Percentiles rank a stretch among this genome's conserved stretches.
These are phyloP conservation scores for Pterocarpus santalinus DNA, from an alignment of 306 rosid genomes.

Conservation along the genomic window DNA sequence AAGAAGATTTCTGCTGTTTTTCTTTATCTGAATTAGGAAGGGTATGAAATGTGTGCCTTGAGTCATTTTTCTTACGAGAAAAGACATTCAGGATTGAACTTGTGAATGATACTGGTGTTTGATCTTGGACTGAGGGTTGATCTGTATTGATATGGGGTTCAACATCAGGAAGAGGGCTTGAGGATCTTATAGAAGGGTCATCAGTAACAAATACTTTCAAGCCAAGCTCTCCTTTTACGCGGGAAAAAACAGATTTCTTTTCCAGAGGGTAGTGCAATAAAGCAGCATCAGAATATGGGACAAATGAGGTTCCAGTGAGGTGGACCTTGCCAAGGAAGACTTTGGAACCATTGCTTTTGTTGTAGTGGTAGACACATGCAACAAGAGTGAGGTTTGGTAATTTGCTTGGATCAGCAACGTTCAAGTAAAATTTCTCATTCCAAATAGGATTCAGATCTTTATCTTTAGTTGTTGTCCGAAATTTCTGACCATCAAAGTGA, in stretches of 20 bases:
- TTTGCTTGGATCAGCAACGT: constrained; percentile 68
- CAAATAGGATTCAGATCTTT: constrained; percentile 88
- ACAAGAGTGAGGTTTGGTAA: constrained; percentile 68
- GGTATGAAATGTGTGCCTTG: constrained; percentile 70
- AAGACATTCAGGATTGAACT: constrained; percentile 53
- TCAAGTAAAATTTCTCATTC: constrained; percentile 89
- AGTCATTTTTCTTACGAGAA: constrained; percentile 63
- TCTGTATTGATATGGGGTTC: constrained; percentile 58
- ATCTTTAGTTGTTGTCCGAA: constrained; percentile 73
- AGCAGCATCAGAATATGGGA: constrained; percentile 82
- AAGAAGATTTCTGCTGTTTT: constrained; percentile 50
- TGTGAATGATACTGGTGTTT: constrained; percentile 50
- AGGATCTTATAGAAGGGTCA: constrained; percentile 74
- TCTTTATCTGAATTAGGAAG: constrained; percentile 59
- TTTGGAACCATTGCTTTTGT: constrained; percentile 55
- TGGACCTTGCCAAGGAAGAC: constrained; percentile 79
- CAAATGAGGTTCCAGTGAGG: constrained; percentile 88
- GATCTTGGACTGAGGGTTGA: constrained; percentile 48
- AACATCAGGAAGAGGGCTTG: constrained; percentile 67
- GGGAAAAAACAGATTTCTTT: constrained; percentile 64
- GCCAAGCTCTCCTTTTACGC: constrained; percentile 90
- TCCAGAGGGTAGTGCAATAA: constrained; percentile 91
- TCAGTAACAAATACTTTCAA: constrained; percentile 90
- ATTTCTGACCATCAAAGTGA: constrained; percentile 77
- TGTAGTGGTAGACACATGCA: constrained; percentile 62